These are phyloP conservation scores for Aphanomyces stellatus DNA, from an alignment of 352 stramenopile genomes.

Conservation along the genomic window DNA sequence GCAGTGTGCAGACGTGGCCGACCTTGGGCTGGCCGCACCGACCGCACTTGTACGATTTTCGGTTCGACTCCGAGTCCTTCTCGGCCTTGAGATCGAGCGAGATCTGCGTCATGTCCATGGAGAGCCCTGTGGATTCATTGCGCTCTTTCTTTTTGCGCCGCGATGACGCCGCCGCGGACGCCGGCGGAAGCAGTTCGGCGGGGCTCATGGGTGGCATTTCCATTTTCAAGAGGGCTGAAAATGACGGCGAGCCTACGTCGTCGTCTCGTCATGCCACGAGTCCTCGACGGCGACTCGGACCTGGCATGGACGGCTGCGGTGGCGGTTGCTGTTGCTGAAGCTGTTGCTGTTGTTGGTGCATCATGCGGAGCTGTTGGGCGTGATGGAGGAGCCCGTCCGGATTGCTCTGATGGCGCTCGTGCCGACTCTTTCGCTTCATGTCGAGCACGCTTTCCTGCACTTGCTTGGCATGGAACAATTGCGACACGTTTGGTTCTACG, in stretches of 20 bases:
- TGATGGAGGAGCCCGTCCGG: slow-evolving; percentile 14
- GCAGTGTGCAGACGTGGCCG: slow-evolving; percentile 79
- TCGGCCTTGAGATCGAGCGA: slow-evolving; percentile 51
- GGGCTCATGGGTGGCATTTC: too few species aligned
- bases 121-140: slow-evolving; percentile 54
- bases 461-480: slow-evolving; percentile 16
- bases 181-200: too few species aligned
- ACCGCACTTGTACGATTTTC: slow-evolving; percentile 82
- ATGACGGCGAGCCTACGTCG: too few species aligned
- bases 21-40: slow-evolving; percentile 80
- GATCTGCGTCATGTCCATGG: slow-evolving; percentile 78
- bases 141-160: background rate
- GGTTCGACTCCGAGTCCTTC: slow-evolving; percentile 29
- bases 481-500: background rate
- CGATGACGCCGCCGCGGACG: too few species aligned
- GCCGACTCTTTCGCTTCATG: slow-evolving; percentile 16
- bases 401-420: slow-evolving; percentile 19
- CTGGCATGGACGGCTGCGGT: too few species aligned
- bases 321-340: background rate
- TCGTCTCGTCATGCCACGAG: too few species aligned
- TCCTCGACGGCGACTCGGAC: too few species aligned
- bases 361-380: slow-evolving; percentile 11
- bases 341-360: too few species aligned
- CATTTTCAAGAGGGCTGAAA: too few species aligned
- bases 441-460: slow-evolving; percentile 18